These are phyloP conservation scores for Arabidopsis arenosa DNA, from an alignment of 345 rosid genomes.

Conservation along the genomic window DNA sequence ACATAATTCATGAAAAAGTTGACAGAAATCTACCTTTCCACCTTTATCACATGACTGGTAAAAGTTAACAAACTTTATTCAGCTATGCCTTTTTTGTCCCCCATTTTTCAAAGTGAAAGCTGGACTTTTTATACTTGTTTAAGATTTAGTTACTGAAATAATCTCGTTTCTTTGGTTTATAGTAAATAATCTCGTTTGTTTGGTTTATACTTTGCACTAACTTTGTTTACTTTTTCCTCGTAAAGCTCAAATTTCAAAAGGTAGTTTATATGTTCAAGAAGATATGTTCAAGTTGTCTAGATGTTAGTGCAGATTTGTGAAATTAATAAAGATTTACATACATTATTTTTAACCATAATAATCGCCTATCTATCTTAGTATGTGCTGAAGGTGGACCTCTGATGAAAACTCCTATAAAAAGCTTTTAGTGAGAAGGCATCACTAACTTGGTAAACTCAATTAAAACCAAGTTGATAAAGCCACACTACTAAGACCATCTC, in stretches of 20 bases:
- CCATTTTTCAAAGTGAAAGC: constrained; percentile 39
- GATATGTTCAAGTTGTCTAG: constrained; percentile 35
- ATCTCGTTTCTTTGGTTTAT: constrained; percentile 30
- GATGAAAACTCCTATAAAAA: constrained; percentile 28
- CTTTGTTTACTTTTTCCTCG: constrained; percentile 35
- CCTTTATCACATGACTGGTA: constrained; percentile 43
- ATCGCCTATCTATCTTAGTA: not conserved
- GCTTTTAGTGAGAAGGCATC: constrained; percentile 32
- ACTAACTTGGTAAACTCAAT: constrained; percentile 30
- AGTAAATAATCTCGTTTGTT: constrained; percentile 24
- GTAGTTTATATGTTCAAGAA: constrained; percentile 27
- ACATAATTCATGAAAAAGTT: constrained; percentile 36
- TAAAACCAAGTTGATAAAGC: constrained; percentile 31
- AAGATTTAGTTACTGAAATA: constrained; percentile 26
- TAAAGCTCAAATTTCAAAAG: constrained; percentile 41
- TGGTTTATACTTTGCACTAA: constrained; percentile 29
- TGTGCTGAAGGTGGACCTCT: constrained; percentile 28
- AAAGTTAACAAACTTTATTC: constrained; percentile 40
- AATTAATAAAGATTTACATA: constrained; percentile 22
- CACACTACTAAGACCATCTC: no score
- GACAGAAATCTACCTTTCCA: constrained; percentile 32
- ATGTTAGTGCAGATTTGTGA: constrained; percentile 40
- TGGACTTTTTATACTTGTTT: constrained; percentile 31
- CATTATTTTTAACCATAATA: not conserved
- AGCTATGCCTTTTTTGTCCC: constrained; percentile 42